Percentiles rank a stretch among this genome's conserved stretches.
Evolutionary conservation across 1,139 yeast species (phyloP).

Genomic region (Kluyveromyces marxianus): DNA sequence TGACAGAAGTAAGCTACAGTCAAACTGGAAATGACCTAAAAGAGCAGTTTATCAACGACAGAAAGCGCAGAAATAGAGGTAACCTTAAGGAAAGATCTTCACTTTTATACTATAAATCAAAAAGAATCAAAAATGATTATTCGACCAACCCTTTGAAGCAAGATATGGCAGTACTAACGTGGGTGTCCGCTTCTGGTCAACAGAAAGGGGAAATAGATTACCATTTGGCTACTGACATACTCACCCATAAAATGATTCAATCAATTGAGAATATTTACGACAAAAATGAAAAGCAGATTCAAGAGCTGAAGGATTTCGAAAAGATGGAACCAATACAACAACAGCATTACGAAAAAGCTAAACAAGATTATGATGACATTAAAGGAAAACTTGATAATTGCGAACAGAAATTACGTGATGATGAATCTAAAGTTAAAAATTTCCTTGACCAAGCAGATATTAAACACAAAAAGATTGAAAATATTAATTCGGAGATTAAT

Average conservation of each 20-base stretch:
- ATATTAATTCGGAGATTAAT: conserved; percentile 32
- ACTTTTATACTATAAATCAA: conserved; percentile 46
- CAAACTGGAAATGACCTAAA: conserved; percentile 31
- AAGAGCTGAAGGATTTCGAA: conserved; percentile 27
- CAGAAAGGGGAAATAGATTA: conserved; percentile 21
- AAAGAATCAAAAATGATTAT: conserved; percentile 63
- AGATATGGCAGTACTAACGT: conserved; percentile 49
- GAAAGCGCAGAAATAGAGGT: conserved; percentile 20
- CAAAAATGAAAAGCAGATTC: conserved; percentile 23
- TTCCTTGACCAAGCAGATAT: conserved; percentile 33
- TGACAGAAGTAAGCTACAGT: conserved; percentile 66
- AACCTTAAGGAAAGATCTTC: conserved; percentile 10
- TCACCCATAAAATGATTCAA: conserved; percentile 45
- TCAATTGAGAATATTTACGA: conserved; percentile 31
- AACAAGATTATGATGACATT: conserved; percentile 17
- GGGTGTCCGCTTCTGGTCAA: conserved; percentile 41
- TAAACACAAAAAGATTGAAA: conserved; percentile 35
- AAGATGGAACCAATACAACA: conserved; percentile 18
- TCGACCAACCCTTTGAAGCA: conserved; percentile 58
- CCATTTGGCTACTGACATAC: conserved; percentile 31
- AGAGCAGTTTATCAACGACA: conserved; percentile 21
- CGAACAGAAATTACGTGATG: conserved; percentile 11
- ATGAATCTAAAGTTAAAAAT: conserved; percentile 18
- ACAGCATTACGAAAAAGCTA: conserved; percentile 20
- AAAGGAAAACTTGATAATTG: conserved; percentile 8